Conservation (phyloP, 352 stramenopile species). For the Phytophthora aleatoria region DNA sequence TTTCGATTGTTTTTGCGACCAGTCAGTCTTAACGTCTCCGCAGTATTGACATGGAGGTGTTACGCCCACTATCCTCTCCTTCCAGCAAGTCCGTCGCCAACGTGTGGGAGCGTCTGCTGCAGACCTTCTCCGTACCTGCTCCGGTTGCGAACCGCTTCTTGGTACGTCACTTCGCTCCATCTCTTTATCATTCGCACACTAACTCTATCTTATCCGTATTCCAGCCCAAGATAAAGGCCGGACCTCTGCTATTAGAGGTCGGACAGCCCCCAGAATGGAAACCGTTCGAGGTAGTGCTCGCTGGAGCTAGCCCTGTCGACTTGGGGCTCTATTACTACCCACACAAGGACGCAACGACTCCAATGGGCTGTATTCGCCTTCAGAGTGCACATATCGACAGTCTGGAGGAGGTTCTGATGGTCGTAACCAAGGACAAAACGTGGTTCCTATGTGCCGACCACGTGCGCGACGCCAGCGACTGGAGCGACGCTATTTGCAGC, state of each 20-base stretch:
- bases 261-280: constrained; percentile 59
- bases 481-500: constrained; percentile 62
- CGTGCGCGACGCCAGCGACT: constrained; percentile 60
- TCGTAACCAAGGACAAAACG: constrained; percentile 75
- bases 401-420: constrained; percentile 77
- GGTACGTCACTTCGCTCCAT: constrained; percentile 22
- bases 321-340: constrained; percentile 77
- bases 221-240: constrained; percentile 69
- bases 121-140: constrained; percentile 42
- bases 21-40: constrained; percentile 20
- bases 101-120: constrained; percentile 61
- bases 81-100: constrained; percentile 19
- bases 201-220: not conserved
- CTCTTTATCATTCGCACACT: not conserved
- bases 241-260: constrained; percentile 62
- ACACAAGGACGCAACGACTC: constrained; percentile 39
- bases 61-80: constrained; percentile 15
- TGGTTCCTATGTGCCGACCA: constrained; percentile 81
- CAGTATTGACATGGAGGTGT: constrained; percentile 20
- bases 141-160: constrained; percentile 46
- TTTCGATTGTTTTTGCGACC: constrained; percentile 21
- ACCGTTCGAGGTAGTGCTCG: constrained; percentile 67
- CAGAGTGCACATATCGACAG: constrained; percentile 72
- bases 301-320: constrained; percentile 52
- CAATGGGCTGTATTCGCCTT: constrained; percentile 60